A percentile compares a stretch with the other conserved stretches of the same genome.
Evolutionary conservation across 306 rosid genomes (phyloP).

Genomic region (Ammopiptanthus mongolicus): DNA sequence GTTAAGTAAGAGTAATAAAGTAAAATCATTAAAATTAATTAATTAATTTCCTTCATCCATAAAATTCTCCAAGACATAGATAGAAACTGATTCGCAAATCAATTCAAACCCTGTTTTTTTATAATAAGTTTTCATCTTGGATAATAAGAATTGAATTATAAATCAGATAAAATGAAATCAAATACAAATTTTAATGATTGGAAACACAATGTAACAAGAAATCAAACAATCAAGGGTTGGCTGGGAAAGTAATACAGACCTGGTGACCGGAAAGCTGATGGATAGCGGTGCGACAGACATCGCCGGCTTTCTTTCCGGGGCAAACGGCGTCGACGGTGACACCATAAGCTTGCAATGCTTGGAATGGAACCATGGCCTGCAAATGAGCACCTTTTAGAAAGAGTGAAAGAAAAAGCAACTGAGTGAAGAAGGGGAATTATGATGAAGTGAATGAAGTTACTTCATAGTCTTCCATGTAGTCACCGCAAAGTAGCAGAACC

Average conservation of each 20-base stretch:
- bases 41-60: not conserved
- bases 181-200: not conserved
- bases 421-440: not conserved
- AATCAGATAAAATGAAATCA: not conserved
- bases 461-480: slow-evolving; percentile 86
- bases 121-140: too few relatives aligned
- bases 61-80: not conserved
- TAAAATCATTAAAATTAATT: not conserved
- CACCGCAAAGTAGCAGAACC: slow-evolving; percentile 79
- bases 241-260: slow-evolving; percentile 31
- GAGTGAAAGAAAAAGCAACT: not conserved
- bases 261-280: slow-evolving; percentile 43
- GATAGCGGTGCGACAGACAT: slow-evolving; percentile 67
- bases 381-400: not conserved
- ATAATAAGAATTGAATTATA: not conserved
- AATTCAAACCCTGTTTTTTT: too few relatives aligned
- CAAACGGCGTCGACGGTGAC: slow-evolving; percentile 74
- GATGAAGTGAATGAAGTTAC: slow-evolving; percentile 20
- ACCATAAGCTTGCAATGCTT: slow-evolving; percentile 75
- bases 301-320: slow-evolving; percentile 79
- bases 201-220: not conserved
- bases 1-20: not conserved
- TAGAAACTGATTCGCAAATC: not conserved
- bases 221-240: not conserved
- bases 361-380: slow-evolving; percentile 86